phyloP scores from a whole-genome alignment of 192 early-diverging fungal species.

The Coemansia sp. region DNA sequence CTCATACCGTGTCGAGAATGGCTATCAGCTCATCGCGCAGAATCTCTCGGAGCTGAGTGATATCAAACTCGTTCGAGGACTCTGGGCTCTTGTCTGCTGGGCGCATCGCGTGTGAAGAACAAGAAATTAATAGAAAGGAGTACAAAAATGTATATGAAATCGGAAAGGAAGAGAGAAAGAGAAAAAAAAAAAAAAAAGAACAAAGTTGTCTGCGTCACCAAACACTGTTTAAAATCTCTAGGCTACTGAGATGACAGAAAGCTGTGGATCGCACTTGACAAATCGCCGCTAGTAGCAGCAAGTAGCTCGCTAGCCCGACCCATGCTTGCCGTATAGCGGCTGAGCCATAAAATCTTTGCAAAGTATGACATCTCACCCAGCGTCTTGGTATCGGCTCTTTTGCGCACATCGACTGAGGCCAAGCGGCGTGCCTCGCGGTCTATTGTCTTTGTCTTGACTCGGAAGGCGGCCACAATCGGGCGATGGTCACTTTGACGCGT shows the following conservation, averaged over 20 bases:
- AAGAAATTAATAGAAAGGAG: background rate
- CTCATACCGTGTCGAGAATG: constrained; percentile 48
- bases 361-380: constrained; percentile 37
- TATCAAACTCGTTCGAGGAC: constrained; percentile 19
- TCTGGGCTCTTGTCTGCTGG: constrained; percentile 3
- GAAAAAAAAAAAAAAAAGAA: background rate
- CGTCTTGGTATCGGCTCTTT: constrained; percentile 49
- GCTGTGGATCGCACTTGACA: constrained; percentile 26
- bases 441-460: constrained; percentile 61
- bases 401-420: constrained; percentile 54
- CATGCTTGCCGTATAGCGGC: constrained; percentile 26
- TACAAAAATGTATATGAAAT: background rate
- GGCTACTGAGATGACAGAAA: background rate
- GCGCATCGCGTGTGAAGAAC: background rate
- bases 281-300: constrained; percentile 24
- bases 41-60: constrained; percentile 40
- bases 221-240: background rate
- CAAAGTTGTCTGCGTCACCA: background rate
- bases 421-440: constrained; percentile 55
- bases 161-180: too few relatives aligned
- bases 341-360: constrained; percentile 45
- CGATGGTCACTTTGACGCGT: constrained; percentile 80
- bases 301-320: constrained; percentile 25
- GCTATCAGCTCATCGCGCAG: constrained; percentile 51
- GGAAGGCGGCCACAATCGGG: constrained; percentile 75